Percentiles rank a stretch among this genome's conserved stretches.
Conservation (phyloP, 805 yeast genomes). For the Nakazawaea wyomingensis region DNA sequence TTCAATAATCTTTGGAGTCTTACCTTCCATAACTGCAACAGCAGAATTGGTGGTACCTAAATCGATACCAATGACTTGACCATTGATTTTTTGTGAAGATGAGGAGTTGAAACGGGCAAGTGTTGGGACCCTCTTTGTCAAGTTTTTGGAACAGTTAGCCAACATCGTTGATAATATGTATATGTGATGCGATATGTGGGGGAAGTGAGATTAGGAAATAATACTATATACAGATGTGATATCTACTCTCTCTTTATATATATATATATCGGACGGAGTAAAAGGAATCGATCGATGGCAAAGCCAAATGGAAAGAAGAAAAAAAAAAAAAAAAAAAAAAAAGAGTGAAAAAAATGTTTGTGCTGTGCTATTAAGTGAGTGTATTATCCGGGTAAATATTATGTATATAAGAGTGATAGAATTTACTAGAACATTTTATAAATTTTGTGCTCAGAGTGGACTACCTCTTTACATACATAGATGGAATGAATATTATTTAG, state of each 20-base stretch:
- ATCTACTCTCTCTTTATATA: background rate
- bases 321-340: no score
- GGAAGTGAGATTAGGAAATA: no score
- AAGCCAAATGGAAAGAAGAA: no score
- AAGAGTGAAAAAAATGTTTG: background rate
- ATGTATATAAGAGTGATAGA: no score
- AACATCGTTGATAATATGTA: conserved; percentile 2
- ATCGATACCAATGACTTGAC: conserved; percentile 70
- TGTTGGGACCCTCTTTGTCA: conserved; percentile 9
- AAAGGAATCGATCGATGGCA: background rate
- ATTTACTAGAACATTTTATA: background rate
- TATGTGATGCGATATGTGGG: no score
- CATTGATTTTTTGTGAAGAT: conserved; percentile 25
- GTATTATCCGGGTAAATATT: no score
- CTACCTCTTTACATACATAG: no score
- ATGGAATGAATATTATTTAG: no score
- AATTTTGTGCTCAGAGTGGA: no score
- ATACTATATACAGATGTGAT: conserved; percentile 2
- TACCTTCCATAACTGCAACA: conserved; percentile 68
- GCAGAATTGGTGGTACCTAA: conserved; percentile 86
- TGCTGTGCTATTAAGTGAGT: no score
- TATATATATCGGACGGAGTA: background rate
- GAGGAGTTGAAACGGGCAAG: conserved; percentile 18
- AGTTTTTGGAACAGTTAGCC: conserved; percentile 8
- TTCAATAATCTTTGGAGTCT: conserved; percentile 61